Base-by-base conservation (phyloP, 352 stramenopile species). In the Pythium monospermum region DNA sequence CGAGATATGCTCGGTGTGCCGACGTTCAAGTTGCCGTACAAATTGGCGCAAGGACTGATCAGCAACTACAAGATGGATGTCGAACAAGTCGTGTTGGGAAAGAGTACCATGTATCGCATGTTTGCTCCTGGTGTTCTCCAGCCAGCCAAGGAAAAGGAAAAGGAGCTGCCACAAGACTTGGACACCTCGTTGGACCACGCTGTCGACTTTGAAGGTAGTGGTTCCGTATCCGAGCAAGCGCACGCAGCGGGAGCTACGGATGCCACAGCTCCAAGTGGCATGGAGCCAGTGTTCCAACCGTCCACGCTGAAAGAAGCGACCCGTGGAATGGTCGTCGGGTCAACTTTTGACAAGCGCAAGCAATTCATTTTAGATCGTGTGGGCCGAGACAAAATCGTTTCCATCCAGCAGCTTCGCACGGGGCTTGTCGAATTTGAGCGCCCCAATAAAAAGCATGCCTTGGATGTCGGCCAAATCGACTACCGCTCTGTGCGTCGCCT, bases 41-140 rank as follows among this genome's bases (percentile, higher is more conserved):
- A 87, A 22, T 51, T 91, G 35, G 77, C 81, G 0, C 81, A 91
- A 57, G 74, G 75, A 4, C 57, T 91, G 52, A 91, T 91, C 32
- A 73, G 73, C 50, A 85, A 85, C 55, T 91, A 92, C 61, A 87
- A 77, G 38, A 64, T 92, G 36, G 73, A 61, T 1, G 82, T 92
- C 18, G 76, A 86, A 40, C 76, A 88, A 59, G 78, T 92, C 26
- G 76, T 89, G 11, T 37, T 88, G 28, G 79, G 79, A 3, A 89
- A 90, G 44, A 89, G 66, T 40, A 89, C 82, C 6, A 86, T 90
- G 76, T 92, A 92, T 69, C 81, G 81, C 13, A 81, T 92, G 74
- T 90, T 85, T 59, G 71, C 76, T 44, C 71, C 81, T 1, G 64
- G 55, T 19, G 48, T 64, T 15, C 30, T 35, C 10, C 52, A 57